These are phyloP conservation scores for Nemania sp. DNA, from an alignment of 2,329 filamentous ascomycete genomes.

Conservation along the genomic window DNA sequence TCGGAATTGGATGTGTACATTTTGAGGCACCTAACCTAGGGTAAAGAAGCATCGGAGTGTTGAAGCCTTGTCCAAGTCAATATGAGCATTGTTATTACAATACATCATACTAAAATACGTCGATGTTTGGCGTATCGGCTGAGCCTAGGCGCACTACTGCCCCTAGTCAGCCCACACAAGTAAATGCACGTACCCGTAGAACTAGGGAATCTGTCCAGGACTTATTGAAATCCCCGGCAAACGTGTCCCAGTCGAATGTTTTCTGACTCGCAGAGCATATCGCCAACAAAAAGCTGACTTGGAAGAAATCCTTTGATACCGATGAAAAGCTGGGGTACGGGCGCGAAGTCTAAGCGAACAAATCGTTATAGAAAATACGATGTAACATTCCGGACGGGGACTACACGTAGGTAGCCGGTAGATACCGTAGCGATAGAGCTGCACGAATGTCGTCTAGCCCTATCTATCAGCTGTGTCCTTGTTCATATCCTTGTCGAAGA, in stretches of 20 bases:
- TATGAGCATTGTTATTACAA: neutral
- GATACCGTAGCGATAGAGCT: no score
- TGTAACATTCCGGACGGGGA: neutral
- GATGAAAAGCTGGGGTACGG: neutral
- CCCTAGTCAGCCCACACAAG: slow-evolving; percentile 10
- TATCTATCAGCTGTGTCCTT: neutral
- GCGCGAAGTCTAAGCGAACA: neutral
- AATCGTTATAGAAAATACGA: neutral
- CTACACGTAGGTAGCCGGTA: no score
- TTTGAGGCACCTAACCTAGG: neutral
- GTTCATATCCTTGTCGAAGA: slow-evolving; percentile 3
- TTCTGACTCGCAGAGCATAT: slow-evolving; percentile 18
- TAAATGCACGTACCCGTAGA: slow-evolving; percentile 33
- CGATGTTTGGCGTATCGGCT: slow-evolving; percentile 23
- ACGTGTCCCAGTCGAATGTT: slow-evolving; percentile 25
- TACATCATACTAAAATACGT: neutral
- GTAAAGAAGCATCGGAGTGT: neutral
- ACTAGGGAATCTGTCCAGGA: slow-evolving; percentile 20
- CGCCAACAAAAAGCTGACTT: neutral
- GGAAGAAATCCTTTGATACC: neutral
- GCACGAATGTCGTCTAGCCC: neutral
- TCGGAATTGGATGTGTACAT: neutral
- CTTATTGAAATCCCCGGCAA: slow-evolving; percentile 27
- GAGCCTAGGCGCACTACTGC: neutral
- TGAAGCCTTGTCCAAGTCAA: neutral